phyloP scores from a whole-genome alignment of 768 basidiomycete species.

The Holtermanniella nyarrowii region DNA sequence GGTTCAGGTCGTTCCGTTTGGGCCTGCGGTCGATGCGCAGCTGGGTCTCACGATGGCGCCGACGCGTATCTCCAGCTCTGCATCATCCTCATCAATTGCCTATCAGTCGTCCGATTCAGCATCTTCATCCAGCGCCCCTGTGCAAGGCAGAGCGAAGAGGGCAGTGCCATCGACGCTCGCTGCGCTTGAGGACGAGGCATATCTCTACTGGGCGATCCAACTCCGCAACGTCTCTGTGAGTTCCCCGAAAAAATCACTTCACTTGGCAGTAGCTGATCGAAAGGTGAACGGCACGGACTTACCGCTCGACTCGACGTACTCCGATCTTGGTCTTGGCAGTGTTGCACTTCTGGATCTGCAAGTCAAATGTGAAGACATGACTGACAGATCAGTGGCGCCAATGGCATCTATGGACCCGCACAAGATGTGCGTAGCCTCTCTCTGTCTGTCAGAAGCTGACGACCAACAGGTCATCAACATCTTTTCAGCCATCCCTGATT shows the following conservation, averaged over 20 bases:
- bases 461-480: conserved; percentile 17
- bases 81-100: too few species aligned
- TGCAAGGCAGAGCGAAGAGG: background rate
- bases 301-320: conserved; percentile 24
- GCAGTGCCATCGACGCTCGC: background rate
- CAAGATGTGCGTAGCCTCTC: conserved; percentile 17
- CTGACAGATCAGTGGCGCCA: conserved; percentile 13
- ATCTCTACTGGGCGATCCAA: conserved; percentile 29
- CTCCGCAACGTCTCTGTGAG: conserved; percentile 17
- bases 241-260: too few species aligned
- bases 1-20: conserved; percentile 32
- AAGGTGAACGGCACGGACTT: conserved; percentile 30
- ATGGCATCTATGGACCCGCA: conserved; percentile 34
- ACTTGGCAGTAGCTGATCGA: too few species aligned
- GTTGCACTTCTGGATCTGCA: conserved; percentile 30
- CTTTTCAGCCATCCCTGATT: conserved; percentile 26
- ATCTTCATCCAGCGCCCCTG: background rate
- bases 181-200: conserved; percentile 9
- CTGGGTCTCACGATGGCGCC: background rate
- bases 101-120: background rate
- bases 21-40: conserved; percentile 2
- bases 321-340: conserved; percentile 10
- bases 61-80: background rate
- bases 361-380: background rate
- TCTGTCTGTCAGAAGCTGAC: too few species aligned